Evolutionary conservation across 169 alveolate genomes (phyloP), one percentile per base, ranked within the genome.

Genomic region (Toxoplasma gondii): DNA sequence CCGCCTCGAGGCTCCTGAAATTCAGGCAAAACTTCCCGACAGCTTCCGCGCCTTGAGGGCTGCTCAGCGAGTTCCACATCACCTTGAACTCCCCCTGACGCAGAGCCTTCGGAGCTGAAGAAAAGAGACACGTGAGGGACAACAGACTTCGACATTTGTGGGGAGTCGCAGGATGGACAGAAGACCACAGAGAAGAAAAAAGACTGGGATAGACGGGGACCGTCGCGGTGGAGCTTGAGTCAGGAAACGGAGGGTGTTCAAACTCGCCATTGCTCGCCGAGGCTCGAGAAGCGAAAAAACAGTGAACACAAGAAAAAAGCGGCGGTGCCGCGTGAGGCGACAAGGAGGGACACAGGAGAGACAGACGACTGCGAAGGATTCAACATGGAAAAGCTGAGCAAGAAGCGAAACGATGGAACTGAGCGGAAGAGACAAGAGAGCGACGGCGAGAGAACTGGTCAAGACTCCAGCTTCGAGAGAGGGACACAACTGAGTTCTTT

Each of bases 81-180:
- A 69, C 53, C 39, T 87, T 53, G 74, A 94, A 94, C 93, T 94
- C 93, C 17, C 96, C 96, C 22, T 88, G 86, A 0, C 91, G 94
- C 54, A 94, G 93, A 17, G 34, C 41, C 53, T 83, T n/a, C n/a
- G 95, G 93, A 1, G 88, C 88, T 49, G 82, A 88, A 39, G 53
- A 53, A 45, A 22, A 31, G 69, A 64, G 54, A 44, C 17, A 39
- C 17, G 12, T 4, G 45, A 5, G 38, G 58, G 24, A 58, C 34
- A n/a, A 36, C 39, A 82, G 19, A 38, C 39, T 1, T 36, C 19
- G 5, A 9, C 2, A 36, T 34, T 5, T 24, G 43, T 10, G 44
- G 27, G 86, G 10, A 74, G n/a, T 10, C 9, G 43, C 45, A 24
- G 19, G n/a, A 38, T 12, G 45, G 86, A 38, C 9, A 38, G 10